phyloP scores from a whole-genome alignment of 352 stramenopile genomes.

The Pythium catenulatum region DNA sequence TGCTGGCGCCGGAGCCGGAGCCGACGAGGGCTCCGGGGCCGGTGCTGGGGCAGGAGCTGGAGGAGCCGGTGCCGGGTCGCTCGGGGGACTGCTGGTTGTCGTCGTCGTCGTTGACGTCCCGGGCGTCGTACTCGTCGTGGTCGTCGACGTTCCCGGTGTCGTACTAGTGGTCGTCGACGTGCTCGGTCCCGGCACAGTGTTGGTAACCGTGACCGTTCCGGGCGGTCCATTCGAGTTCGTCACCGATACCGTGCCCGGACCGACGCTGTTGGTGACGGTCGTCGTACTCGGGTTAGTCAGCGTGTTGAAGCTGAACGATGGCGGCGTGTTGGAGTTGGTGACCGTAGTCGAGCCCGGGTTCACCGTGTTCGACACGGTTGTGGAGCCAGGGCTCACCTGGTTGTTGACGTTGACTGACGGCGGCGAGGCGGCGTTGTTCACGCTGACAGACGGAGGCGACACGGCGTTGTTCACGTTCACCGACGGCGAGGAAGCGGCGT shows the following conservation, averaged over 20 bases:
- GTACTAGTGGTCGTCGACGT: conserved; percentile 12
- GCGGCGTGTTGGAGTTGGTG: conserved; percentile 7
- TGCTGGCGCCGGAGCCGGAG: not conserved
- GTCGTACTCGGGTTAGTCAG: not conserved
- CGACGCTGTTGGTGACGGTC: not conserved
- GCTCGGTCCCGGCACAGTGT: not conserved
- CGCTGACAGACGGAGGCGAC: too few species aligned
- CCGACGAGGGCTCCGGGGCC: not conserved
- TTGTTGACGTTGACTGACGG: not conserved
- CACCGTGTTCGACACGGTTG: not conserved
- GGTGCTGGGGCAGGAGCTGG: not conserved
- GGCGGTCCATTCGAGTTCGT: too few species aligned
- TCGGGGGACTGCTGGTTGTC: not conserved
- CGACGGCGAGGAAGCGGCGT: not conserved
- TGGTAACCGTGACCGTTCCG: not conserved
- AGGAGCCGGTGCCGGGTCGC: not conserved
- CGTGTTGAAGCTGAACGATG: too few species aligned
- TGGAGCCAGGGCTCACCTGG: not conserved
- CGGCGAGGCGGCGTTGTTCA: not conserved
- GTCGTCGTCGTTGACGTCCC: not conserved
- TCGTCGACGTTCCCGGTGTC: too few species aligned
- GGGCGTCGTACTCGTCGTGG: too few species aligned
- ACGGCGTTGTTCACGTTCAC: conserved; percentile 29
- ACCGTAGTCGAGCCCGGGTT: conserved; percentile 12
- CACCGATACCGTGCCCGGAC: too few species aligned